Base-by-base conservation (phyloP, 345 rosid species). In the Euphorbia tirucalli region DNA sequence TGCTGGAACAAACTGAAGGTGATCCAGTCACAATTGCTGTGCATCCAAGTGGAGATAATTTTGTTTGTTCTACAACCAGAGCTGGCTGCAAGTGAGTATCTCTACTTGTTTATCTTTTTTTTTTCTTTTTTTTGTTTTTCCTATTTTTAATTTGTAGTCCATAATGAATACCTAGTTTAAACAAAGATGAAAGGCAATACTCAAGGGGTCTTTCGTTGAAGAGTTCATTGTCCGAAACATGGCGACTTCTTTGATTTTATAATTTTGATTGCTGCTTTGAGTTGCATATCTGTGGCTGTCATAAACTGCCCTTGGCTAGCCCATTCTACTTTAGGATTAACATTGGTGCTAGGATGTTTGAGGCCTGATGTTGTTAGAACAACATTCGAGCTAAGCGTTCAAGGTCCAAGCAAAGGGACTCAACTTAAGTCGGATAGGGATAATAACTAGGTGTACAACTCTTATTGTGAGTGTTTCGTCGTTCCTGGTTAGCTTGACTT, bases 41-140 rank as follows among this genome's bases (percentile, higher is more conserved):
- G 70, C 94, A 94, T 76, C 97, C 96, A 10, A 89, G 83, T 72
- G 97, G 97, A 13, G 98, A 92, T 65, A 85, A 83, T 59, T 82
- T 95, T 70, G 89, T 90, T 54, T 92, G 93, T 79, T 94, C 90
- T 30, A 86, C 93, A 55, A 87, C 92, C 71, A 85, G 78, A 65
- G 97, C 93, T 57, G 92, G 93, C 63, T 90, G 92, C 97, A 88
- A 82, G 97, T 95, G 78, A 74, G 93, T 83, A 74, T 43, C 55
- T 74, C 5, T 16, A 24, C 0, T 71, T 15, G 18, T 27, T 54
- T 18, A 48, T 30, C 39, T 25, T 46, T n/a, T n/a, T n/a, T n/a
- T n/a, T n/a, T n/a, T n/a, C n/a, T n/a, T n/a, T n/a, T n/a, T n/a
- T n/a, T n/a, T n/a, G n/a, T n/a, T n/a, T n/a, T n/a, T n/a, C n/a